Percentiles rank a stretch among this genome's conserved stretches.
Evolutionary conservation across 805 yeast genomes (phyloP).

Genomic region (Saturnispora mendoncae): DNA sequence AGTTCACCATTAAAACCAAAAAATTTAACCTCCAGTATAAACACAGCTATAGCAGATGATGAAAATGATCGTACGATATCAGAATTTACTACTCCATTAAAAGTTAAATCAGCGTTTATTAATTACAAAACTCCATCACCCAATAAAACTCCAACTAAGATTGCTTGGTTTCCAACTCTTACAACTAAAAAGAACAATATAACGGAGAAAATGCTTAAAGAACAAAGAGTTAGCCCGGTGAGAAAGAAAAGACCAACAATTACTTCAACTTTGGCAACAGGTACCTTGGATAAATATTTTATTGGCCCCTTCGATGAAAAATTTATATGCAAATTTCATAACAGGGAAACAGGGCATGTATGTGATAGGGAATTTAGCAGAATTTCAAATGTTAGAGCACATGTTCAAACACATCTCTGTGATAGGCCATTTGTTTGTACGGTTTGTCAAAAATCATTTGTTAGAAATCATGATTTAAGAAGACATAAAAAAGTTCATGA

Average conservation of each 20-base stretch:
- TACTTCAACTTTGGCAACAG: constrained; percentile 75
- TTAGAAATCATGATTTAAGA: constrained; percentile 87
- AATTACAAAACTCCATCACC: constrained; percentile 26
- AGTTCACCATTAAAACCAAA: constrained; percentile 13
- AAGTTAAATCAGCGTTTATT: constrained; percentile 18
- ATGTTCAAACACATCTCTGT: constrained; percentile 91
- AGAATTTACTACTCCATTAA: constrained; percentile 22
- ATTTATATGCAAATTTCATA: constrained; percentile 57
- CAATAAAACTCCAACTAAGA: constrained; percentile 23
- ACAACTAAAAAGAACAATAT: constrained; percentile 26
- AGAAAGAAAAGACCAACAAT: constrained; percentile 40
- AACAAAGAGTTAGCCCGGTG: constrained; percentile 38
- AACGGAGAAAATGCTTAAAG: constrained; percentile 25
- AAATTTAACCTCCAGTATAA: neutral
- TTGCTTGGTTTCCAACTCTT: constrained; percentile 29
- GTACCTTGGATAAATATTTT: constrained; percentile 77
- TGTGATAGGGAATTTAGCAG: constrained; percentile 84
- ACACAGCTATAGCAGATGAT: constrained; percentile 7
- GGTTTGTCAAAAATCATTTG: constrained; percentile 77
- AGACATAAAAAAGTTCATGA: constrained; percentile 85
- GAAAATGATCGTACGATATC: constrained; percentile 13
- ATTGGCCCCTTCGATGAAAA: constrained; percentile 67
- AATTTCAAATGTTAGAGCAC: constrained; percentile 87
- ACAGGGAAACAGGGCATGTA: constrained; percentile 30
- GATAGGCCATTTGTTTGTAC: constrained; percentile 87